Percentiles rank a stretch among this genome's conserved stretches.
Evolutionary conservation across 805 yeast species (phyloP).

Genomic region (Yamadazyma kitorensis): DNA sequence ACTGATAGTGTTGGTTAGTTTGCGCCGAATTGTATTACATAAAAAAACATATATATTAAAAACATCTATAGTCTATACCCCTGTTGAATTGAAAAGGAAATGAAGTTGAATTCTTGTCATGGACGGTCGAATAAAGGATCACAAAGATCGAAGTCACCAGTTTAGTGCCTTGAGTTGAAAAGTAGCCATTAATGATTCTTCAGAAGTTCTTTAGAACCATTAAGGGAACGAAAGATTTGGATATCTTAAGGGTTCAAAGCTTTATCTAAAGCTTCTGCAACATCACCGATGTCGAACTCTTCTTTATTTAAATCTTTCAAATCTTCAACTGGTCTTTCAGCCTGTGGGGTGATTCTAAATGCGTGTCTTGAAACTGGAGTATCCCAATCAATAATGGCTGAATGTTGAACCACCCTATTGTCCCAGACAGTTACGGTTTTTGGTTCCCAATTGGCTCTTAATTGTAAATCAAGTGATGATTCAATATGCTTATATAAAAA

Average conservation of each 20-base stretch:
- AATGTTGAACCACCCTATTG: constrained; percentile 67
- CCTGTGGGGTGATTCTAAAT: constrained; percentile 36
- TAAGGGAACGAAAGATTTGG: too few species aligned
- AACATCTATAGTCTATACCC: too few species aligned
- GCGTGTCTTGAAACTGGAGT: constrained; percentile 46
- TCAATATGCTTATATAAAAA: constrained; percentile 55
- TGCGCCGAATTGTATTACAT: too few species aligned
- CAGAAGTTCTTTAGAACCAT: not conserved
- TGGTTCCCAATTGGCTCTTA: constrained; percentile 70
- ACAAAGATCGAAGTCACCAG: too few species aligned
- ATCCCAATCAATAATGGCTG: constrained; percentile 72
- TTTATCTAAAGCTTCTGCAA: constrained; percentile 23
- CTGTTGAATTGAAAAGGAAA: too few species aligned
- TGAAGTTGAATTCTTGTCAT: too few species aligned
- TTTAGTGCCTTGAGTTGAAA: too few species aligned
- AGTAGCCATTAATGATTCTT: not conserved
- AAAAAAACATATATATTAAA: too few species aligned
- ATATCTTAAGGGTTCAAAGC: constrained; percentile 7
- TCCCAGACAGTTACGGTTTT: constrained; percentile 76
- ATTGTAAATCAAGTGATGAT: constrained; percentile 56
- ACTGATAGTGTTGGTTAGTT: too few species aligned
- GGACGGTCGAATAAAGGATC: too few species aligned
- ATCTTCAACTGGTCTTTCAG: constrained; percentile 34
- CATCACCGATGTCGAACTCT: constrained; percentile 27
- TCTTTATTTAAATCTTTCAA: constrained; percentile 33